A percentile compares a stretch with the other conserved stretches of the same genome.
Evolutionary conservation across 2,329 filamentous ascomycete species (phyloP).

Genomic region (Plectosphaerella cucumerina): DNA sequence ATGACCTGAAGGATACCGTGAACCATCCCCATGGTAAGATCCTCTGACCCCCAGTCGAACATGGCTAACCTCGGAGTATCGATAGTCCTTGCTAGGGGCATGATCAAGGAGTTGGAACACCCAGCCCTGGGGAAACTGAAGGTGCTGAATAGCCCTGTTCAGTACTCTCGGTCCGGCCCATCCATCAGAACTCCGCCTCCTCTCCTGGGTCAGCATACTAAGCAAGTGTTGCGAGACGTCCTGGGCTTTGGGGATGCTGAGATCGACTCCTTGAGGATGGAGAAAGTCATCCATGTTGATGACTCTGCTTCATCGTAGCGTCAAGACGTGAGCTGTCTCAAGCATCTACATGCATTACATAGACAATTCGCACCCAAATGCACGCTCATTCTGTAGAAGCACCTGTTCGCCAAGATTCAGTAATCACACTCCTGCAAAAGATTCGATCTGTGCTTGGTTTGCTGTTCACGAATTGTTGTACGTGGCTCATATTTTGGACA

Average conservation of each 20-base stretch:
- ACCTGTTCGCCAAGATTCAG: too few relatives aligned
- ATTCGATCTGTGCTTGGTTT: too few relatives aligned
- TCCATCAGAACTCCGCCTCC: constrained; percentile 75
- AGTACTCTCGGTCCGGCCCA: constrained; percentile 80
- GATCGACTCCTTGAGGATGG: not conserved
- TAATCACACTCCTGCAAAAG: too few relatives aligned
- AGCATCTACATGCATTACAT: too few relatives aligned
- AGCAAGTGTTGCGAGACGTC: constrained; percentile 65
- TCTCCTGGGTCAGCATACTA: constrained; percentile 80
- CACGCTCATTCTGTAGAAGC: too few relatives aligned
- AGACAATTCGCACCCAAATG: too few relatives aligned
- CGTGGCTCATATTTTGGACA: too few relatives aligned
- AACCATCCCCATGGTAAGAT: constrained; percentile 74
- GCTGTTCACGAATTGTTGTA: too few relatives aligned
- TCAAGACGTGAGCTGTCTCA: too few relatives aligned
- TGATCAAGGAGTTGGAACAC: constrained; percentile 88
- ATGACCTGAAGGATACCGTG: constrained; percentile 82
- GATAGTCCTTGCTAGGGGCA: constrained; percentile 31
- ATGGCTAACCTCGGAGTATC: not conserved
- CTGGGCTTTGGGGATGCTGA: constrained; percentile 43
- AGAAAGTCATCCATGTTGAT: not conserved
- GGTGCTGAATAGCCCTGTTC: constrained; percentile 90
- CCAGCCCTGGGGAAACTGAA: constrained; percentile 73
- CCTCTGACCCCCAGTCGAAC: constrained; percentile 45
- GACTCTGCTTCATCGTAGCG: too few relatives aligned